Conservation (phyloP, 331 rosid species). For the Pyracantha coccinea region DNA sequence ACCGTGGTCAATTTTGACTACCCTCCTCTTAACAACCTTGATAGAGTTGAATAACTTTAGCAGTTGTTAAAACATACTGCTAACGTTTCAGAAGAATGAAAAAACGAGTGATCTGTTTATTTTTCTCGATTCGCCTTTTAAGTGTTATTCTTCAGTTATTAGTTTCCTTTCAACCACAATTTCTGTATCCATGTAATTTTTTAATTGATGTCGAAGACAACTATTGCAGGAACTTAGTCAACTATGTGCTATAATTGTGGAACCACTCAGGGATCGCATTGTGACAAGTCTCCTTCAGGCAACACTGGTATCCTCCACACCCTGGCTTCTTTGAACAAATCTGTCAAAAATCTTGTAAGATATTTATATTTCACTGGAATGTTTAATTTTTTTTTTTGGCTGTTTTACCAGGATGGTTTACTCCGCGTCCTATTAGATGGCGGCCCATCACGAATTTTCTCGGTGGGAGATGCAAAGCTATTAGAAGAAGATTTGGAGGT, state of each 20-base stretch:
- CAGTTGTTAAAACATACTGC: neutral
- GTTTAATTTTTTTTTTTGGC: neutral
- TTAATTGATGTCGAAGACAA: constrained; percentile 15
- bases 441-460: constrained; percentile 73
- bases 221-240: constrained; percentile 62
- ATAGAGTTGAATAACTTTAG: constrained; percentile 1
- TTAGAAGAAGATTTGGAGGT: constrained; percentile 90
- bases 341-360: constrained; percentile 4
- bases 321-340: constrained; percentile 13
- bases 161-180: neutral
- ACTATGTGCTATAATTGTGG: constrained; percentile 74
- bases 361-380: constrained; percentile 5
- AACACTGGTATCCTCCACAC: constrained; percentile 52
- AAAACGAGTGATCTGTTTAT: neutral
- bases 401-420: constrained; percentile 64
- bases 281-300: constrained; percentile 99
- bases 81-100: neutral
- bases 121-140: neutral
- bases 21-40: neutral
- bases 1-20: neutral
- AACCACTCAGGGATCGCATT: constrained; percentile 86
- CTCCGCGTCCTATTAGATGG: constrained; percentile 88
- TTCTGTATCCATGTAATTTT: neutral
- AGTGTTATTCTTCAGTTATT: neutral
- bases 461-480: constrained; percentile 57